These are phyloP conservation scores for Phylloporus sp. DNA, from an alignment of 768 basidiomycete species.

Conservation along the genomic window DNA sequence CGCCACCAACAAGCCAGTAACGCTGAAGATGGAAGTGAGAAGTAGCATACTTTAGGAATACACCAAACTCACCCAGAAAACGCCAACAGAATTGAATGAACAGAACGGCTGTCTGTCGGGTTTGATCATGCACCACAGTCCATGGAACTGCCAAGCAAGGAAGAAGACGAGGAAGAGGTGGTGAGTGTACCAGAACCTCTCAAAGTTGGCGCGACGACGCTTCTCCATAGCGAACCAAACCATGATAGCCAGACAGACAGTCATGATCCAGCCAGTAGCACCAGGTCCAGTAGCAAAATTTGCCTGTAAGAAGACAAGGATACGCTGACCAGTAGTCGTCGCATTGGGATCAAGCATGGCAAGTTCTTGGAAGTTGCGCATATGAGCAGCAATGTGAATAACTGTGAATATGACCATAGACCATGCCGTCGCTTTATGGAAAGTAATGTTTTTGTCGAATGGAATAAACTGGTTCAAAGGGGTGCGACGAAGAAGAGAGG, in stretches of 20 bases:
- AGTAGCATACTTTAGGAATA: neutral
- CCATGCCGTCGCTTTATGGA: conserved; percentile 91
- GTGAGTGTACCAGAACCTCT: conserved; percentile 86
- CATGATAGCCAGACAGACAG: conserved; percentile 66
- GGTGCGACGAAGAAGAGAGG: conserved; percentile 83
- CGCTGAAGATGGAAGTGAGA: conserved; percentile 43
- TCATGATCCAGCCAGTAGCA: conserved; percentile 88
- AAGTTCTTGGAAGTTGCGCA: conserved; percentile 77
- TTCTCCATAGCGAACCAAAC: conserved; percentile 86
- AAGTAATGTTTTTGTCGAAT: conserved; percentile 89
- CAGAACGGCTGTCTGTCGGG: conserved; percentile 89
- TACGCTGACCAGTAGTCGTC: conserved; percentile 47
- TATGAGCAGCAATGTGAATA: conserved; percentile 81
- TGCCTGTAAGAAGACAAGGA: conserved; percentile 68
- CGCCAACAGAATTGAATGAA: conserved; percentile 79
- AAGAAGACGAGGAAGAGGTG: conserved; percentile 93
- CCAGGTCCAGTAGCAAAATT: conserved; percentile 86
- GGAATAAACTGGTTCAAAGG: conserved; percentile 84
- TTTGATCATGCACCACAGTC: conserved; percentile 96
- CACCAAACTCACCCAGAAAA: conserved; percentile 79
- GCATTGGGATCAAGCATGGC: conserved; percentile 54
- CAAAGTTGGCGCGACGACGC: conserved; percentile 71
- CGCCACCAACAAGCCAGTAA: conserved; percentile 86
- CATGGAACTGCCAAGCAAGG: conserved; percentile 90
- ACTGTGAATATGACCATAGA: conserved; percentile 74